Percentiles rank a stretch among this genome's conserved stretches.
These are phyloP conservation scores for Zygotorulaspora danielsina DNA, from an alignment of 805 yeast species.

Conservation along the genomic window DNA sequence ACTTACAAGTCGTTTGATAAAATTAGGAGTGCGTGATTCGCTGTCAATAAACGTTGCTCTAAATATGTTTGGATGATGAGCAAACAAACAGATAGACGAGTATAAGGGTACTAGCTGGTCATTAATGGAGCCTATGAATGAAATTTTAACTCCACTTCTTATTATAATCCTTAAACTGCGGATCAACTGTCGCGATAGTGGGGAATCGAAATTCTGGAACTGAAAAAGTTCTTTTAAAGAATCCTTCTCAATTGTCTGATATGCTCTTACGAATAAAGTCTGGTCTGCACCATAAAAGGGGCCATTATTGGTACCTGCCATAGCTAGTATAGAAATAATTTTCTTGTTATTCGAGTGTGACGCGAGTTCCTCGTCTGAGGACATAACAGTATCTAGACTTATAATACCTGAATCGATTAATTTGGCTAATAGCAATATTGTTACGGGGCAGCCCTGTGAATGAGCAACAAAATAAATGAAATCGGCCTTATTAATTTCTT, in stretches of 20 bases:
- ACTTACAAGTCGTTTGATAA: constrained; percentile 68
- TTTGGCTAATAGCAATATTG: constrained; percentile 70
- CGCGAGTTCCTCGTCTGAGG: constrained; percentile 16
- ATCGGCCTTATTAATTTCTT: constrained; percentile 59
- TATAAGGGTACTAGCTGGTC: constrained; percentile 93
- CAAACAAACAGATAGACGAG: constrained; percentile 77
- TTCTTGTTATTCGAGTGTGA: constrained; percentile 31
- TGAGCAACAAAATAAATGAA: constrained; percentile 89
- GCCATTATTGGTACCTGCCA: constrained; percentile 96
- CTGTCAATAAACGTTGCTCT: constrained; percentile 88
- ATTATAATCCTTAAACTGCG: constrained; percentile 63
- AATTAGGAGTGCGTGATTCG: constrained; percentile 70
- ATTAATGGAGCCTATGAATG: constrained; percentile 83
- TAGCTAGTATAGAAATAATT: constrained; percentile 69
- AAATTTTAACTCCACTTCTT: constrained; percentile 66
- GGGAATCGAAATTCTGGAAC: constrained; percentile 70
- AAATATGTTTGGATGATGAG: constrained; percentile 83
- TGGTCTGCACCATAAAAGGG: constrained; percentile 93
- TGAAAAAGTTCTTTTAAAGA: constrained; percentile 83
- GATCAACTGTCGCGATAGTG: constrained; percentile 66
- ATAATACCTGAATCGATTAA: constrained; percentile 58
- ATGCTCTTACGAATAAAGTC: constrained; percentile 76
- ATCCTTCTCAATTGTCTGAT: constrained; percentile 84
- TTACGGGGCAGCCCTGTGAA: constrained; percentile 94
- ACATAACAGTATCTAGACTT: constrained; percentile 33